Conservation (phyloP, 495 filamentous ascomycete genomes). For the Neurospora hispaniola region DNA sequence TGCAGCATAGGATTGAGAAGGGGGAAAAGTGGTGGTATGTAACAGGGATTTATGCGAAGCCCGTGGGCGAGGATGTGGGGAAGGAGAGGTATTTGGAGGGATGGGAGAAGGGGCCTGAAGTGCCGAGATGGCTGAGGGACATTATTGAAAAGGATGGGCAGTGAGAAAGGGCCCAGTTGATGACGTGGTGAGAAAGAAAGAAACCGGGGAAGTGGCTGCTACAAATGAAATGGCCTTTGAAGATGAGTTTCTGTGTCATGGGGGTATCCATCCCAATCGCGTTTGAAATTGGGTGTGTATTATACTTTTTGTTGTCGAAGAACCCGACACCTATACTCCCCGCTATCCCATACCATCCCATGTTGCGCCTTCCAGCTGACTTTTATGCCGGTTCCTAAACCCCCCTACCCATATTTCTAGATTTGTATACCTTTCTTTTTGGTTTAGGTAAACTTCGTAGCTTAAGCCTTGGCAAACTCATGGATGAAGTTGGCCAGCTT, state of each 20-base stretch:
- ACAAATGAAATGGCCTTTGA: background rate
- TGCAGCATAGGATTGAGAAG: slow-evolving; percentile 39
- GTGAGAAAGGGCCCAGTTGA: background rate
- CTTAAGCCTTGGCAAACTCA: slow-evolving; percentile 38
- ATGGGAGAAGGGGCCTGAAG: slow-evolving; percentile 42
- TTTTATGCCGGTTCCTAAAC: background rate
- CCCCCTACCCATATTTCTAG: background rate
- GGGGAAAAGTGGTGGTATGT: slow-evolving; percentile 41
- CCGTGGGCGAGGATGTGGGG: slow-evolving; percentile 25
- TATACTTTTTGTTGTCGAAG: background rate
- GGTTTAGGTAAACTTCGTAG: background rate
- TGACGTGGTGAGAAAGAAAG: background rate
- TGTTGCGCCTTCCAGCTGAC: background rate
- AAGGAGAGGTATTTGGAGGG: slow-evolving; percentile 36
- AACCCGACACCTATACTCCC: background rate
- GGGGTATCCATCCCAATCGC: background rate
- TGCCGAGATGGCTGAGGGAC: slow-evolving; percentile 45
- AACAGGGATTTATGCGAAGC: slow-evolving; percentile 41
- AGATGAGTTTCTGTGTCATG: background rate
- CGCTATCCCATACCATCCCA: background rate
- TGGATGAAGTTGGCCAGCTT: slow-evolving; percentile 49
- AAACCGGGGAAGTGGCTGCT: background rate
- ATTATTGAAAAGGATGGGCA: slow-evolving; percentile 24
- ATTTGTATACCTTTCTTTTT: background rate
- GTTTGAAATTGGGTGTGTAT: background rate